Evolutionary conservation across 768 basidiomycete genomes (phyloP).

Genomic region (Chalciporus sphaerocephalus): DNA sequence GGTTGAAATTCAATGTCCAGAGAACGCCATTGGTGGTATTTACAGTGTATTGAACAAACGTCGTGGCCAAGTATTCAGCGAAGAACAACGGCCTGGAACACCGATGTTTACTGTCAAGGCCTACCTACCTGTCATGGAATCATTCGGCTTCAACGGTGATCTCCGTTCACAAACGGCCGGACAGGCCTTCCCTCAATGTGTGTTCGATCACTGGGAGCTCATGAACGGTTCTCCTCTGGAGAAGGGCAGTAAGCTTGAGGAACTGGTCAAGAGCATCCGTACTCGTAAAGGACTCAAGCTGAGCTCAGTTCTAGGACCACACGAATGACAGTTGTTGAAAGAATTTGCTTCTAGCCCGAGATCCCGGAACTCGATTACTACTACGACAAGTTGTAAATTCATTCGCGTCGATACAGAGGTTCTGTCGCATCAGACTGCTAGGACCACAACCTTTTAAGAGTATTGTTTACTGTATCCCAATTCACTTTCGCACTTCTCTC

Average conservation of each 20-base stretch:
- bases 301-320: constrained; percentile 7
- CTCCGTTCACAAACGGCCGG: constrained; percentile 89
- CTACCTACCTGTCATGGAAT: constrained; percentile 86
- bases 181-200: constrained; percentile 96
- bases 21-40: constrained; percentile 96
- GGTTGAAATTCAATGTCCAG: constrained; percentile 97
- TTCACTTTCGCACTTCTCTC: constrained; percentile 9
- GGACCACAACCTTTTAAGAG: background rate
- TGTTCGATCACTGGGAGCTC: constrained; percentile 90
- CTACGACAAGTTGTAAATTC: constrained; percentile 83
- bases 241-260: constrained; percentile 88
- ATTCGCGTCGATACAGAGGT: constrained; percentile 1
- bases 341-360: constrained; percentile 55
- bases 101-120: constrained; percentile 99
- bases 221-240: constrained; percentile 83
- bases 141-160: constrained; percentile 97
- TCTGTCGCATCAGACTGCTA: constrained; percentile 8
- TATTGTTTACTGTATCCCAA: constrained; percentile 19
- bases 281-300: constrained; percentile 94
- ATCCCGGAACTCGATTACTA: constrained; percentile 84
- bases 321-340: constrained; percentile 7
- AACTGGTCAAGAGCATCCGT: constrained; percentile 77
- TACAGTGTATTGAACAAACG: constrained; percentile 92
- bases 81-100: constrained; percentile 95
- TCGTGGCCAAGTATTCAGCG: constrained; percentile 96